A percentile compares a stretch with the other conserved stretches of the same genome.
phyloP scores from a whole-genome alignment of 2,329 filamentous ascomycete species.

The Pleomassaria siparia region DNA sequence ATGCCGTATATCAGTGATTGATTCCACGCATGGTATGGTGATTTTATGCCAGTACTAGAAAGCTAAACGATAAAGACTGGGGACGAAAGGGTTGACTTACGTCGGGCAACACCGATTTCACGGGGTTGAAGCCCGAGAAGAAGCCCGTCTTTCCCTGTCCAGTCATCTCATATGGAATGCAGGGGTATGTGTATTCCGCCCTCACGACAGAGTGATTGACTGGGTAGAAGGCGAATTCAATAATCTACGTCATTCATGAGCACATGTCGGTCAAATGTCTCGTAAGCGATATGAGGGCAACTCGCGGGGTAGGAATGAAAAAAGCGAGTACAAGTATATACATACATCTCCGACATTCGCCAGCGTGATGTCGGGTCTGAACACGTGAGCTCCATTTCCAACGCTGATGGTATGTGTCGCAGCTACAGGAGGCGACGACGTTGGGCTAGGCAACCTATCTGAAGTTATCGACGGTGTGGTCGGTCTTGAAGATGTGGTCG shows the following conservation, averaged over 20 bases:
- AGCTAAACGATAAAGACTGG: background rate
- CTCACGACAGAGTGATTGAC: slow-evolving; percentile 47
- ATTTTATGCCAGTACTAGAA: background rate
- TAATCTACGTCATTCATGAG: slow-evolving; percentile 14
- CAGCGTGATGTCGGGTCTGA: slow-evolving; percentile 41
- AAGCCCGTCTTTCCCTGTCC: slow-evolving; percentile 29
- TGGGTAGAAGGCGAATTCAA: slow-evolving; percentile 47
- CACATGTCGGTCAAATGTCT: background rate
- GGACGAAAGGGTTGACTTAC: slow-evolving; percentile 15
- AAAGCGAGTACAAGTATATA: slow-evolving; percentile 1
- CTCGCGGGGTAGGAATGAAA: background rate
- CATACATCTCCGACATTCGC: slow-evolving; percentile 43
- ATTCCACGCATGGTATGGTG: background rate
- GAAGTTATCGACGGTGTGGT: background rate
- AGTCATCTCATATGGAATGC: slow-evolving; percentile 42
- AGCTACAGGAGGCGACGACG: no score
- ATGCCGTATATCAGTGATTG: background rate
- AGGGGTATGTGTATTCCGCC: slow-evolving; percentile 44
- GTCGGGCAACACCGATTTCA: slow-evolving; percentile 24
- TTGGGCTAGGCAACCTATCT: slow-evolving; percentile 2
- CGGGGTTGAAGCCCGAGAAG: slow-evolving; percentile 31
- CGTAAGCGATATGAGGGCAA: no score
- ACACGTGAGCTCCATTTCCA: slow-evolving; percentile 41
- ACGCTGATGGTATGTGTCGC: slow-evolving; percentile 40
- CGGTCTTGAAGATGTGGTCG: background rate